A percentile compares a stretch with the other conserved stretches of the same genome.
Conservation (phyloP, 495 filamentous ascomycete genomes). For the Podospora tetraspora region DNA sequence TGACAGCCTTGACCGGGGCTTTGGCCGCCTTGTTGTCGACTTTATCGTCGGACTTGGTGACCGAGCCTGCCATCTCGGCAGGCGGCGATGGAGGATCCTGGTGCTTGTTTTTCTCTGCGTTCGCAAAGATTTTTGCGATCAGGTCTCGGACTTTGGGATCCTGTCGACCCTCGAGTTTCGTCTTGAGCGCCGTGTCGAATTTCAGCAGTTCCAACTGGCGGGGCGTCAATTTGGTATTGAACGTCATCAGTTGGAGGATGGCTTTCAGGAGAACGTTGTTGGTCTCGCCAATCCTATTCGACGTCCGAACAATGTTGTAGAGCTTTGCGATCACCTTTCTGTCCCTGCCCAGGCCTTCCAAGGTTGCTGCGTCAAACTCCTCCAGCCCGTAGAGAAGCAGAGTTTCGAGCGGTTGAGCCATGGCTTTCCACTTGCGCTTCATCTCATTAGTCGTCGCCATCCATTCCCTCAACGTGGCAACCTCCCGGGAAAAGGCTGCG, state of each 20-base stretch:
- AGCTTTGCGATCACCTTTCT: not conserved
- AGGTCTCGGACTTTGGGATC: constrained; percentile 53
- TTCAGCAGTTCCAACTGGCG: constrained; percentile 62
- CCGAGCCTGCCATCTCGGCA: constrained; percentile 6
- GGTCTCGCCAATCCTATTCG: constrained; percentile 60
- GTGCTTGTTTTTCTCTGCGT: constrained; percentile 20
- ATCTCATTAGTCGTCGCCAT: not conserved
- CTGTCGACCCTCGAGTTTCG: constrained; percentile 61
- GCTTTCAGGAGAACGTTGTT: constrained; percentile 57
- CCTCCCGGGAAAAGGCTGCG: not conserved
- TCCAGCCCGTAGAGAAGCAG: not conserved
- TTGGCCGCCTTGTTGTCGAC: constrained; percentile 14
- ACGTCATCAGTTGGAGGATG: constrained; percentile 60
- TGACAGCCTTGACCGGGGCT: constrained; percentile 3
- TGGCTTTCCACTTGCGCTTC: not conserved
- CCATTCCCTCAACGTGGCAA: not conserved
- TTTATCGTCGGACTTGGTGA: not conserved
- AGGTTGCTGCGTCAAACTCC: not conserved
- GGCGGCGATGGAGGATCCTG: constrained; percentile 18
- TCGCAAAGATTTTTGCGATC: constrained; percentile 38
- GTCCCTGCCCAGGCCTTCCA: not conserved
- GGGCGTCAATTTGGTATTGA: constrained; percentile 56
- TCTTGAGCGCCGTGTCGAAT: constrained; percentile 52
- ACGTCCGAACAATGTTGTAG: constrained; percentile 56
- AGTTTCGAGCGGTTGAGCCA: not conserved